These are phyloP conservation scores for Botrytis tulipae DNA, from an alignment of 2,329 filamentous ascomycete genomes.

Conservation along the genomic window DNA sequence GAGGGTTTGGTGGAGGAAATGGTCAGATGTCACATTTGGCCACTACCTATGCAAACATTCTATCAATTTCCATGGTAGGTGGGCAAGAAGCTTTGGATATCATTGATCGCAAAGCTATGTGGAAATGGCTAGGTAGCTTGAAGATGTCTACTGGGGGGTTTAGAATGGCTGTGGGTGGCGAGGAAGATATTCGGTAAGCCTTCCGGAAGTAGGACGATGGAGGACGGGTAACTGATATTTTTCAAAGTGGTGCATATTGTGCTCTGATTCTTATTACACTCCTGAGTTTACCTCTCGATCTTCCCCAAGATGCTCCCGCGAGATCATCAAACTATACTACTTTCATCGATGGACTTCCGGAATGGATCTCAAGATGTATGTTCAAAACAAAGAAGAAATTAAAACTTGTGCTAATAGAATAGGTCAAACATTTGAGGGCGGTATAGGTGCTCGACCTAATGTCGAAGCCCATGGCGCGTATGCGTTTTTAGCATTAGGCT, in stretches of 20 bases:
- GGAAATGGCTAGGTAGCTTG: slow-evolving; percentile 82
- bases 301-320: slow-evolving; percentile 71
- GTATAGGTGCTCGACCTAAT: slow-evolving; percentile 80
- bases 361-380: slow-evolving; percentile 80
- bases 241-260: slow-evolving; percentile 79
- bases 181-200: slow-evolving; percentile 83
- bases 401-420: slow-evolving; percentile 17
- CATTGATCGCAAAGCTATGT: slow-evolving; percentile 81
- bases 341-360: slow-evolving; percentile 70
- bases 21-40: slow-evolving; percentile 88
- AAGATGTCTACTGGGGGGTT: slow-evolving; percentile 92
- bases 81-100: slow-evolving; percentile 70
- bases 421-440: slow-evolving; percentile 94
- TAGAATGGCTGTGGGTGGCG: slow-evolving; percentile 78
- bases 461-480: slow-evolving; percentile 96
- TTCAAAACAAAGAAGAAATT: slow-evolving; percentile 31
- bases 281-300: slow-evolving; percentile 75
- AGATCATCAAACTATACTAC: slow-evolving; percentile 59
- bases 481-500: slow-evolving; percentile 89
- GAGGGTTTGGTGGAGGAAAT: slow-evolving; percentile 92
- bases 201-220: slow-evolving; percentile 4
- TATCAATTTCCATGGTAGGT: slow-evolving; percentile 76
- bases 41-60: slow-evolving; percentile 78
- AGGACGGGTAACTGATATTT: slow-evolving; percentile 27
- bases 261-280: slow-evolving; percentile 81